These are phyloP conservation scores for Silene conica DNA, from an alignment of 148 eudicot species.

Conservation along the genomic window DNA sequence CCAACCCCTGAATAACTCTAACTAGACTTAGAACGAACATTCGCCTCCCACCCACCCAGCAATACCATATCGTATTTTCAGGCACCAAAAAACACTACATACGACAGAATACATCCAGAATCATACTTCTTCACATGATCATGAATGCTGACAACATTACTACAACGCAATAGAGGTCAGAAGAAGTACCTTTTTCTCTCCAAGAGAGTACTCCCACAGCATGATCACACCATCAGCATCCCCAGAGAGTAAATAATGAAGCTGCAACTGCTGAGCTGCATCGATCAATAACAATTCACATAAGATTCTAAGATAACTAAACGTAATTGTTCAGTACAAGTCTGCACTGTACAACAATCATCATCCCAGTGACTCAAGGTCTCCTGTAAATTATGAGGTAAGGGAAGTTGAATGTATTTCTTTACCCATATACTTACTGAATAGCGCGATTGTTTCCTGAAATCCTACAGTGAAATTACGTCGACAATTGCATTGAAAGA, in stretches of 20 bases:
- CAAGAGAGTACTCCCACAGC: slow-evolving; percentile 64
- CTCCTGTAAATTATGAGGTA: no score
- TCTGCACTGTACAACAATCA: neutral
- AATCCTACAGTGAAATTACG: no score
- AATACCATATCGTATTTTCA: no score
- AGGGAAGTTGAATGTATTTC: no score
- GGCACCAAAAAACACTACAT: neutral
- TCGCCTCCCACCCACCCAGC: no score
- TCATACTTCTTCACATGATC: neutral
- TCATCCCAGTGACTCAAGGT: no score
- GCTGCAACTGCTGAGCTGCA: slow-evolving; percentile 52
- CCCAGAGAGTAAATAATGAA: slow-evolving; percentile 71
- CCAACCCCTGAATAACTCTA: no score
- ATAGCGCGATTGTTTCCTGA: no score
- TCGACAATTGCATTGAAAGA: no score
- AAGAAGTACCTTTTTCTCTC: slow-evolving; percentile 47
- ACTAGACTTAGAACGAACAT: no score
- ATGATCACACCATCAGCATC: slow-evolving; percentile 72
- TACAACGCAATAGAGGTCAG: neutral
- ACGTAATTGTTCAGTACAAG: neutral
- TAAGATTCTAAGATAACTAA: neutral
- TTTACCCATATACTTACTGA: no score
- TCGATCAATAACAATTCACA: neutral
- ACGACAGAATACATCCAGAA: neutral
- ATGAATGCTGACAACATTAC: neutral